phyloP scores from a whole-genome alignment of 768 basidiomycete genomes.

The Leccinum sublutescens region DNA sequence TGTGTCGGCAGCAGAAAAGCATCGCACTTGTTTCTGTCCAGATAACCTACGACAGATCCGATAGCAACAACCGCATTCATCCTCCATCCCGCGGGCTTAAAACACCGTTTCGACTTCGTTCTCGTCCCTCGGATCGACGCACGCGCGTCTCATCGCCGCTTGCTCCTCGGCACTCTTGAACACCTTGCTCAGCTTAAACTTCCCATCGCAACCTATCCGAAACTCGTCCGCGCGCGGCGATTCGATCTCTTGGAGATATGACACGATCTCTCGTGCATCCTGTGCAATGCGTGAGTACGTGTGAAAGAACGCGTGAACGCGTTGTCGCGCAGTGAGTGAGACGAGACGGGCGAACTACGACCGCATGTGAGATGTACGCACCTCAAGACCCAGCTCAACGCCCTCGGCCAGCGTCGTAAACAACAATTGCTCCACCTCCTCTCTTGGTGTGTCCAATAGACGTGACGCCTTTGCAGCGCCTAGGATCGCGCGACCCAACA shows the following conservation, averaged over 20 bases:
- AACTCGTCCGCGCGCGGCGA: constrained; percentile 63
- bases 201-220: constrained; percentile 47
- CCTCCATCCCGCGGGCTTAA: constrained; percentile 5
- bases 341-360: not conserved
- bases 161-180: constrained; percentile 62
- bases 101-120: constrained; percentile 24
- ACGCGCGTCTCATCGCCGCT: constrained; percentile 34
- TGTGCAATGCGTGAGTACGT: constrained; percentile 25
- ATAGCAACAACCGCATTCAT: not conserved
- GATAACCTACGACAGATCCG: not conserved
- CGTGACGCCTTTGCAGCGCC: constrained; percentile 59
- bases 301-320: not conserved
- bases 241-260: constrained; percentile 48
- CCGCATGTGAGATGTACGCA: not conserved
- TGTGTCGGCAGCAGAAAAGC: not conserved
- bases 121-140: constrained; percentile 22
- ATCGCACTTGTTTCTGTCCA: not conserved
- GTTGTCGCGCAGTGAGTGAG: not conserved
- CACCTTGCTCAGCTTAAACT: constrained; percentile 60
- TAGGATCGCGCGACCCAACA: constrained; percentile 52
- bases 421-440: constrained; percentile 60
- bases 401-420: constrained; percentile 48
- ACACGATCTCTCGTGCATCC: constrained; percentile 50
- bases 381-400: constrained; percentile 47
- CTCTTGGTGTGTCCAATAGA: constrained; percentile 44